Conservation (phyloP, 768 basidiomycete species). For the Paxillus ammoniavirescens region DNA sequence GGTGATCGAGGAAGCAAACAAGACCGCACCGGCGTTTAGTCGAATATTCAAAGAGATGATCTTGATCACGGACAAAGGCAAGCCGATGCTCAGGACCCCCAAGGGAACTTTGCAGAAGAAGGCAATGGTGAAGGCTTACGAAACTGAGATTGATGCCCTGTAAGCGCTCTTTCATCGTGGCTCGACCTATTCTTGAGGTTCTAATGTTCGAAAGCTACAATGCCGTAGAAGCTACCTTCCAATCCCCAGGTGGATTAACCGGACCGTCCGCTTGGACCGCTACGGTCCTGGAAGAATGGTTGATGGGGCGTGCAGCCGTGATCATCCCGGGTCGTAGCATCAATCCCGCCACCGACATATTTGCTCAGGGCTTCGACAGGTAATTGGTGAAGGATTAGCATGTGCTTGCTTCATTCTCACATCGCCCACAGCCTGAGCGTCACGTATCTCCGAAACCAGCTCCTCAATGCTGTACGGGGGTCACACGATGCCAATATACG, state of each 20-base stretch:
- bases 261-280: conserved; percentile 4
- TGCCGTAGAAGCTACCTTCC: not conserved
- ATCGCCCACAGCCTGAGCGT: conserved; percentile 18
- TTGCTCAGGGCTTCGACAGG: conserved; percentile 36
- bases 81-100: conserved; percentile 39
- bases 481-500: conserved; percentile 24
- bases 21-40: conserved; percentile 35
- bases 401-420: not conserved
- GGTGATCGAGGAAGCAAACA: conserved; percentile 39
- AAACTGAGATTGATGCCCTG: conserved; percentile 18
- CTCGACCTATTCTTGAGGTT: not conserved
- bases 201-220: conserved; percentile 5
- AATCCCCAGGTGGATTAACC: not conserved
- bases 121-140: conserved; percentile 14
- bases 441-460: conserved; percentile 15
- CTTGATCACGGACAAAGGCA: conserved; percentile 35
- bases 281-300: conserved; percentile 1
- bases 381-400: conserved; percentile 2
- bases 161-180: conserved; percentile 10
- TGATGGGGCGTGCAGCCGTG: not conserved
- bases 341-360: conserved; percentile 12
- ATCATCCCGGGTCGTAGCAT: conserved; percentile 1
- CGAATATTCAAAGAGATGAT: conserved; percentile 53
- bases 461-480: conserved; percentile 15
- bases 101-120: conserved; percentile 25